Evolutionary conservation across 306 rosid species (phyloP), one percentile per base, ranked within the genome.

Genomic region (Quercus alba): DNA sequence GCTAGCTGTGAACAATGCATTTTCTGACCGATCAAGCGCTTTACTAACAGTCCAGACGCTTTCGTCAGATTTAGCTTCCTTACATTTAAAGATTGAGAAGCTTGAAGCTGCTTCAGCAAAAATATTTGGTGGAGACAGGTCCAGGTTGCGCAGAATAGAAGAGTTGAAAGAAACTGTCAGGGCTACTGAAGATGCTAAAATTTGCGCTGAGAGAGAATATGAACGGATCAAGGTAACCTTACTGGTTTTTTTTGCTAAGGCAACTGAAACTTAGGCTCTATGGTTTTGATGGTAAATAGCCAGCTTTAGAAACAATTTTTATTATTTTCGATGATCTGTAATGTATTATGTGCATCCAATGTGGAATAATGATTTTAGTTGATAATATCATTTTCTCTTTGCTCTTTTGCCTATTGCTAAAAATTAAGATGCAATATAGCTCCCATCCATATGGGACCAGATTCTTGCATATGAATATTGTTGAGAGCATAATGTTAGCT

Each of bases 21-120:
- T 96, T 86, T 73, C 97, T 14, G 99, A 96, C 72, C 86, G 99
- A 57, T 85, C 97, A 51, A 96, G 93, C 72, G 97, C 98, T 57
- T 79, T 96, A 74, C 90, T 96, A 76, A 96, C 99, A 5, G 97
- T 91, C 81, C 99, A 96, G 81, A 93, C 98, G 69, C 99, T 96
- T 76, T 81, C 92, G 77, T 87, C 99, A 11, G 99, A 96, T 49
- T 57, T 93, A 74, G 90, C 77, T 74, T 86, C 92, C 15, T 84
- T 91, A 81, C 87, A 89, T 41, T 85, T 86, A 18, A 87, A 90
- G 77, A 81, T 87, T 55, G 99, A 91, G 86, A 96, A 90, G 73
- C 99, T 96, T 66, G 99, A 96, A 81, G 90, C 72, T 75, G 97
- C 98, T 74, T 91, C 99, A 28, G 89, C 94, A 25, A 93, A 92